Percentiles rank a stretch among this genome's conserved stretches.
Conservation (phyloP, 148 eudicot genomes). For the Polygonum maritimum region DNA sequence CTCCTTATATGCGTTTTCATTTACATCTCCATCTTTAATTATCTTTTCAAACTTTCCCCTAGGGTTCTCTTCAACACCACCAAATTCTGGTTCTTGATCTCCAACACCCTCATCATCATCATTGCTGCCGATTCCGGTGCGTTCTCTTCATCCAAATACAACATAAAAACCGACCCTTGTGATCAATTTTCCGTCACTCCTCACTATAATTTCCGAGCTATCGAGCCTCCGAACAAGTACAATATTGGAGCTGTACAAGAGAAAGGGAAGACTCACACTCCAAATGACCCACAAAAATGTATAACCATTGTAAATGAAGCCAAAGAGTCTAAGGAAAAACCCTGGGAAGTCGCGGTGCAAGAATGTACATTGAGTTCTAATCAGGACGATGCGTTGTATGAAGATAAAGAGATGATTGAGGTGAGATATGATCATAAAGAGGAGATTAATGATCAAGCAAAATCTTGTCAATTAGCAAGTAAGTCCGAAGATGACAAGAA, state of each 20-base stretch:
- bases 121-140: neutral
- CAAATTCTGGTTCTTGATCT: conserved; percentile 1
- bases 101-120: conserved; percentile 7
- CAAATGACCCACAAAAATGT: neutral
- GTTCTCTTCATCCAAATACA: neutral
- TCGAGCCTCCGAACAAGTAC: neutral
- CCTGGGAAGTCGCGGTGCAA: neutral
- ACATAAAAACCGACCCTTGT: neutral
- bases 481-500: neutral
- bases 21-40: neutral
- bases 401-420: neutral
- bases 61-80: neutral
- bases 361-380: neutral
- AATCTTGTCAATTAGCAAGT: neutral
- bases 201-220: neutral
- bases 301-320: neutral
- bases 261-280: neutral
- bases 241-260: neutral
- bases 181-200: neutral
- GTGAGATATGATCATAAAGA: neutral
- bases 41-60: neutral
- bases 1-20: neutral
- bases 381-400: neutral
- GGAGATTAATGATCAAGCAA: neutral
- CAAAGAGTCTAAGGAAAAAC: neutral